Base-by-base conservation (phyloP, 2,329 filamentous ascomycete genomes). In the Berkeleyomyces rouxiae region DNA sequence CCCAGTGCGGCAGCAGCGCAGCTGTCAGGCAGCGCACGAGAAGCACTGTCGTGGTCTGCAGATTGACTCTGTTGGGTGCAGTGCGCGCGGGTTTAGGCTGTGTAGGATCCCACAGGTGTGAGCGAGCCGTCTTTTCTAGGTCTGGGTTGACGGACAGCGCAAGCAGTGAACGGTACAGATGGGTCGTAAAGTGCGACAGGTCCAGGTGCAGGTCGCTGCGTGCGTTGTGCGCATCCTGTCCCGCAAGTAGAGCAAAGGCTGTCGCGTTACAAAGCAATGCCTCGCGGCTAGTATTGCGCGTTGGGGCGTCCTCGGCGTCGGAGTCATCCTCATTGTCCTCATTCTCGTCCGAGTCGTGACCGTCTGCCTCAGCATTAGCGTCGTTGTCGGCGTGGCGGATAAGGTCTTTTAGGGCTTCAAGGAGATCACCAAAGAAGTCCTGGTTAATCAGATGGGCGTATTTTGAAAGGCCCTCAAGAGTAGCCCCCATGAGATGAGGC, bases 391-490 rank as follows among this genome's bases (percentile, higher is more conserved):
- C 86, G 67, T 91, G 83, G 3, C 83, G 82, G 68, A 97, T 92
- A 53, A 99, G 81, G 67, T 99, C 93, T 72, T 95, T 95, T 46
- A 99, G 78, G 0, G 90, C 92, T 74, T 97, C 93, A 9, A 99
- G 82, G 39, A 99, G 79, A 71, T 99, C 93, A 37, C 92, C 93
- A 69, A 99, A 99, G 77, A 99, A 97, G 71, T 99, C 90, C 71
- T 99, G 90, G 75, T 99, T 99, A 79, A 99, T 99, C 65, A 99
- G 80, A 71, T 96, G 93, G 3, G 91, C 86, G 71, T 95, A 99
- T 71, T 90, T 90, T 59, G 92, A 91, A 31, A 99, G 77, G 37
- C 93, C 93, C 76, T 97, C 93, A 4, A 99, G 81, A 0, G 96
- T 91, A 11, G 92, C 91, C n/a, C 93, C 93, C 89, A 96, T 97